Evolutionary conservation across 805 yeast genomes (phyloP).

Genomic region (Priceomyces castillae): DNA sequence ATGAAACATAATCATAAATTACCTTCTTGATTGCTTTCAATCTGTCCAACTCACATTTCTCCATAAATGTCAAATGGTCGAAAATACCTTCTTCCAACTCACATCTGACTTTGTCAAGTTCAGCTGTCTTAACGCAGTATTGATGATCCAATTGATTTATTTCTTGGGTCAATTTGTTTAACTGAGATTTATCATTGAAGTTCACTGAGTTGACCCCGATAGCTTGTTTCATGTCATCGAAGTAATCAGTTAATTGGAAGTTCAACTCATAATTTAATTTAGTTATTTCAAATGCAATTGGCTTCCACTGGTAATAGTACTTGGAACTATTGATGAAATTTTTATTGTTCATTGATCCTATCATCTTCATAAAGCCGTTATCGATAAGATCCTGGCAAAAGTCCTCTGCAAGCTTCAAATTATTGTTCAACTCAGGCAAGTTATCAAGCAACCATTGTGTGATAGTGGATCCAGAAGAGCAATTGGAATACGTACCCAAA

Average conservation of each 20-base stretch:
- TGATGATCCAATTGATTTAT: slow-evolving; percentile 55
- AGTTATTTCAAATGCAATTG: slow-evolving; percentile 55
- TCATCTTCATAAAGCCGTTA: slow-evolving; percentile 58
- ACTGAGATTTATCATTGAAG: slow-evolving; percentile 49
- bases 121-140: slow-evolving; percentile 49
- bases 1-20: slow-evolving; percentile 66
- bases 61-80: slow-evolving; percentile 75
- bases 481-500: slow-evolving; percentile 63
- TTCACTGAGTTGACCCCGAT: slow-evolving; percentile 43
- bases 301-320: slow-evolving; percentile 79
- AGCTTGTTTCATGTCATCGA: slow-evolving; percentile 45
- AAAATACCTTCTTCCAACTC: slow-evolving; percentile 69
- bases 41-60: slow-evolving; percentile 78
- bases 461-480: slow-evolving; percentile 59
- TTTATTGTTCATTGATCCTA: slow-evolving; percentile 56
- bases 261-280: slow-evolving; percentile 15
- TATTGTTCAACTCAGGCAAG: slow-evolving; percentile 39
- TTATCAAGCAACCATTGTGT: slow-evolving; percentile 57
- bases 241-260: slow-evolving; percentile 19
- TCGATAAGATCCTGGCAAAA: slow-evolving; percentile 72
- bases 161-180: slow-evolving; percentile 53
- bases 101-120: slow-evolving; percentile 66
- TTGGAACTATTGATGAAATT: slow-evolving; percentile 72
- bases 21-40: slow-evolving; percentile 73
- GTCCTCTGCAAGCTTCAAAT: slow-evolving; percentile 59